A percentile compares a stretch with the other conserved stretches of the same genome.
Conservation (phyloP, 176 grass and related monocot species). For the Luzula sylvatica region DNA sequence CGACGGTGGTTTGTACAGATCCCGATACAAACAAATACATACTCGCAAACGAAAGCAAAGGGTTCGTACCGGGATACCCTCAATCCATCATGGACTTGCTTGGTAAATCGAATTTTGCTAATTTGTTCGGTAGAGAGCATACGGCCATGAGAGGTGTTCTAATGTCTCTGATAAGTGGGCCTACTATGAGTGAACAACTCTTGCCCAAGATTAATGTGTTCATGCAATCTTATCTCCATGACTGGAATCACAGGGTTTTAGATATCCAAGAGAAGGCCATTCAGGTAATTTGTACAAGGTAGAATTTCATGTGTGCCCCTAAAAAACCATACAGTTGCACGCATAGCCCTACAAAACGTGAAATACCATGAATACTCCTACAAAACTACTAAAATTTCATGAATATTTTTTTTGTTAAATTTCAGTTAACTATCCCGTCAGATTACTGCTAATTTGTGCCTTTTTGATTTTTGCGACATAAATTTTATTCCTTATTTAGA, state of each 20-base stretch:
- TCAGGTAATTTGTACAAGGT: constrained; percentile 1
- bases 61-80: constrained; percentile 18
- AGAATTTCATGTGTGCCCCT: no score
- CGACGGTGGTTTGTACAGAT: constrained; percentile 16
- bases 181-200: constrained; percentile 5
- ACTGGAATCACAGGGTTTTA: constrained; percentile 12
- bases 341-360: no score
- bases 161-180: constrained; percentile 1
- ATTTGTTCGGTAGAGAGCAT: constrained; percentile 9
- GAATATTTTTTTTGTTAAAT: no score
- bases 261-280: constrained; percentile 20
- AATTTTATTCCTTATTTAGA: no score
- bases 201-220: constrained; percentile 16
- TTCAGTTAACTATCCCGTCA: no score
- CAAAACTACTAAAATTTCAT: no score
- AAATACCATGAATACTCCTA: no score
- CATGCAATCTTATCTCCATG: constrained; percentile 15
- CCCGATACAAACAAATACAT: constrained; percentile 18
- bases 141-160: constrained; percentile 20
- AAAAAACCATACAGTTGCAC: no score
- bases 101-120: constrained; percentile 9
- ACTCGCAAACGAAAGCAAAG: constrained; percentile 16
- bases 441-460: no score
- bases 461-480: no score
- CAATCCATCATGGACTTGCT: constrained; percentile 13